Evolutionary conservation across 2,329 filamentous ascomycete genomes (phyloP).

Genomic region (Westerdykella sp.): DNA sequence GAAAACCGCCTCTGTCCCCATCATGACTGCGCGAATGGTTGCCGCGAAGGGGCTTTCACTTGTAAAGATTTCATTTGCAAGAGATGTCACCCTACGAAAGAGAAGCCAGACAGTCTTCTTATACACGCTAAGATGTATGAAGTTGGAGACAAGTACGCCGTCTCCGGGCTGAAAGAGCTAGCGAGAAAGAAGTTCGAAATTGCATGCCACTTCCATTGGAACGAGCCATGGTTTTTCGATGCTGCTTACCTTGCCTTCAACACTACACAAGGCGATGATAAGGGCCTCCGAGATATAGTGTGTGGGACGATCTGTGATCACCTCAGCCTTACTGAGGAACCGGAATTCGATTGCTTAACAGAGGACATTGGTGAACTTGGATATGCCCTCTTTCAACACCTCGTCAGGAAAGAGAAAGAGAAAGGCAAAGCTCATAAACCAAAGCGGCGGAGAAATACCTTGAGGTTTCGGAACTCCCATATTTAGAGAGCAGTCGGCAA

Average conservation of each 20-base stretch:
- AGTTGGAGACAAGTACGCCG: conserved; percentile 13
- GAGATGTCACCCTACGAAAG: background rate
- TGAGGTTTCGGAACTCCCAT: too few species aligned
- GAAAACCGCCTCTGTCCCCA: background rate
- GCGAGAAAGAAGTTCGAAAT: conserved; percentile 11
- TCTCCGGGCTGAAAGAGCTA: conserved; percentile 6
- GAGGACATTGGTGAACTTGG: too few species aligned
- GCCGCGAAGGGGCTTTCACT: background rate
- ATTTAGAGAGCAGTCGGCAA: too few species aligned
- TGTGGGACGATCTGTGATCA: conserved; percentile 17
- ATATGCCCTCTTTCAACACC: too few species aligned
- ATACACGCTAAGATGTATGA: conserved; percentile 16
- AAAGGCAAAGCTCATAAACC: too few species aligned
- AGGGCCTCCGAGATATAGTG: conserved; percentile 27
- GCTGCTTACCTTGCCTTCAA: conserved; percentile 19
- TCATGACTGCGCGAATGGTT: conserved; percentile 1
- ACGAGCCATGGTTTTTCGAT: conserved; percentile 22
- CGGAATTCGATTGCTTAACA: background rate
- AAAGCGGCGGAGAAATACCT: too few species aligned
- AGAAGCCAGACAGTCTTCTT: background rate
- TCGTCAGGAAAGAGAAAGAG: too few species aligned
- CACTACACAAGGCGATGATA: conserved; percentile 20
- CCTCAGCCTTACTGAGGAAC: conserved; percentile 1
- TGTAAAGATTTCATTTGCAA: conserved; percentile 1
- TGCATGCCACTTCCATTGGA: conserved; percentile 12